Base-by-base conservation (phyloP, 805 yeast species). In the Blastobotrys parvus region DNA sequence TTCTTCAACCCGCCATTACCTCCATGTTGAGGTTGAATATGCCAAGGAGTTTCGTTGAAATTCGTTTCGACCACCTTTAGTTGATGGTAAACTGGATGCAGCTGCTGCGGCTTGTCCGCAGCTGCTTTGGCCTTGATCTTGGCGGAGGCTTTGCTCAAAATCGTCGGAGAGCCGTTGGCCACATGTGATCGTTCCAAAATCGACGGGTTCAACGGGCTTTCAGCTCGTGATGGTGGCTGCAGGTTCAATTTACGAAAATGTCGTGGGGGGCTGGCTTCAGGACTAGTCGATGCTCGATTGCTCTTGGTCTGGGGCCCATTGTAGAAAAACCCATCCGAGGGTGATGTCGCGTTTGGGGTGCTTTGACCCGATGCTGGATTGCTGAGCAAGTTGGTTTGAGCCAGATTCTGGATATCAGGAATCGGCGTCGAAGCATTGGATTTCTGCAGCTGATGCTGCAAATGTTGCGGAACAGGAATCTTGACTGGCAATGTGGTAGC, bases 1-100 rank as follows among this genome's bases (percentile, higher is more conserved):
- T 92, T 90, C 48, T 77, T 75, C 54, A 92, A 71, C 6, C 95
- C 92, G 25, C 89, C 94, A 57, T 92, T 92, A 5, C 97, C 95
- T 50, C 78, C 78, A 5, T 64, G 70, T 34, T 78, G 75, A n/a
- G 73, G 73, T 2, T 77, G 80, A 21, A 89, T 76, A 33, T 70
- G 67, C 94, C 95, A 87, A 3, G 85, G 82, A 4, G 86, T 78
- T 10, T 66, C 64, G 38, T 71, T 74, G 19, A 43, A 34, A 25
- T 19, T 38, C 39, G 32, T 41, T 4, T 37, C 42, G 17, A 25
- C 29, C 21, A 16, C 11, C 11, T n/a, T 13, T 5, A 15, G 35
- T 11, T 21, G 21, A 5, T 21, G 29, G 27, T 5, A 3, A 5
- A 35, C 27, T n/a, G 13, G 7, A 23, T 35, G 38, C 15, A 11